Base-by-base conservation (phyloP, 2,329 filamentous ascomycete genomes). In the Pestalotiopsis sp. region DNA sequence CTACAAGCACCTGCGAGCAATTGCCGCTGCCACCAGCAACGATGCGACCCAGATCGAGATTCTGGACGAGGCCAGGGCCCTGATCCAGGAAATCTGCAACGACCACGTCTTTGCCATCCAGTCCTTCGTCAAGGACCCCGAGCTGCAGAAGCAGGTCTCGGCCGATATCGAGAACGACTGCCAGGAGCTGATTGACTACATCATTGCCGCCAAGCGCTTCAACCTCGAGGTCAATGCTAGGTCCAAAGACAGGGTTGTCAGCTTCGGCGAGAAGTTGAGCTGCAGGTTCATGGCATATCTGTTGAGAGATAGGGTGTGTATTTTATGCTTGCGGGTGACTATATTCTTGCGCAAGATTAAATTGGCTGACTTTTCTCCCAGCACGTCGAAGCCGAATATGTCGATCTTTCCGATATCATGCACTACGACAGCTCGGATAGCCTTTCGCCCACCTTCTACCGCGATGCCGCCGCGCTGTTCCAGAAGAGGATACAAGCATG, bases 201-300 rank as follows among this genome's bases (percentile, higher is more conserved):
- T 90, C 68, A 81, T 85, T 39, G 90, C 89, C 1, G 87, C 89
- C 11, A 89, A 88, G 78, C 84, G 89, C 72, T 92, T 91, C 81
- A 89, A 91, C 76, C 83, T 92, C 57, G 92, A 95, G 79, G 92
- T 95, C 76, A 94, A 93, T 78, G 88, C 91, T 5, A 87, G 92
- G 75, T 91, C 91, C 69, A 93, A 94, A 79, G 93, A 96, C 77
- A 92, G 95, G 74, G 94, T 99, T 71, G 91, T 98, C 70, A 97
- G 94, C 79, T 94, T 96, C 74, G 96, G 96, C 67, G 96, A 99
- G 86, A 98, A 97, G 83, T 85, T 99, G 73, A 97, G 94, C 81
- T 98, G 95, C 81, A 89, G 91, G 39, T 96, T 96, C 80, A 95
- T 99, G 92, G 89, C 95, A 25, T 90, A 92, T 5, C 82, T 98